These are phyloP conservation scores for Pyrenula aspistea DNA, from an alignment of 495 filamentous ascomycete species.

Conservation along the genomic window DNA sequence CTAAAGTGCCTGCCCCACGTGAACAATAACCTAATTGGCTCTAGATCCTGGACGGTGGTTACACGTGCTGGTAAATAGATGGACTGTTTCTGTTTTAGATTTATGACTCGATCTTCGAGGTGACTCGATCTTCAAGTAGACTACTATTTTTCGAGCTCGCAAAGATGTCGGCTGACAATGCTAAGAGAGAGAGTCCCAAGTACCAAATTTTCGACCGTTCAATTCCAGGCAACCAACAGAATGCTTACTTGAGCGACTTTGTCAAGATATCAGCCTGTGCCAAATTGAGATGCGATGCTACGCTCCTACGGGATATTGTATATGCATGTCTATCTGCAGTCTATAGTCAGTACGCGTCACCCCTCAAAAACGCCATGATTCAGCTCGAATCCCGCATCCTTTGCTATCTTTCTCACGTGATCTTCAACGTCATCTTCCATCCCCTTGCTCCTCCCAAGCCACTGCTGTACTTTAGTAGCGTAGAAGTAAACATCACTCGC, in stretches of 20 bases:
- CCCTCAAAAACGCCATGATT: slow-evolving; percentile 81
- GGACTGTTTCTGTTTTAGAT: no score
- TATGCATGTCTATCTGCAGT: not conserved
- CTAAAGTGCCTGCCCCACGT: not conserved
- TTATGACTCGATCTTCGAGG: no score
- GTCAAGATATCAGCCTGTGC: no score
- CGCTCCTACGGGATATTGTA: no score
- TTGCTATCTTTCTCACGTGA: slow-evolving; percentile 74
- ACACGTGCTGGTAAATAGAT: not conserved
- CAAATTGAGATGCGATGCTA: no score
- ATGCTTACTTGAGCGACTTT: no score
- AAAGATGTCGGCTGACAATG: no score
- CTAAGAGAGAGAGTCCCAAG: no score
- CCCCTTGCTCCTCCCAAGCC: slow-evolving; percentile 58
- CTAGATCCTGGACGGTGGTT: not conserved
- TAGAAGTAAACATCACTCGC: slow-evolving; percentile 75
- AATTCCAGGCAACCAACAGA: no score
- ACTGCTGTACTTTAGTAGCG: slow-evolving; percentile 63
- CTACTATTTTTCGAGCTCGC: no score
- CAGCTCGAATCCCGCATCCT: slow-evolving; percentile 82
- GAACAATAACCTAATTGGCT: not conserved
- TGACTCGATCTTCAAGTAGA: no score
- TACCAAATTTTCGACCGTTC: no score
- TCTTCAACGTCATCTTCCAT: slow-evolving; percentile 93
- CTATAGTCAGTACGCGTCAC: slow-evolving; percentile 17